These are phyloP conservation scores for Salix udensis DNA, from an alignment of 345 rosid genomes.

Conservation along the genomic window DNA sequence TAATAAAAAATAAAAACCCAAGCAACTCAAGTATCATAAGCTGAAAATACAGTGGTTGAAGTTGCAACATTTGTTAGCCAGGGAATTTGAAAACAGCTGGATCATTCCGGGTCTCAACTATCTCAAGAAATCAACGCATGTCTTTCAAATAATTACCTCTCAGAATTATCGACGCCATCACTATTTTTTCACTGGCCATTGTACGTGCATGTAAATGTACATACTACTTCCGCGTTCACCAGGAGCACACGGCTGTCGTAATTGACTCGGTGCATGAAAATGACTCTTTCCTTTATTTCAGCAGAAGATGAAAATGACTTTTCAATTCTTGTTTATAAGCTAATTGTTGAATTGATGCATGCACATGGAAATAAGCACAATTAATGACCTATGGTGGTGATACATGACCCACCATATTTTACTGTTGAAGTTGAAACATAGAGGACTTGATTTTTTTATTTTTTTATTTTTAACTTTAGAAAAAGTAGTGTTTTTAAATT, in stretches of 20 bases:
- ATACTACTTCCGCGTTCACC: neutral
- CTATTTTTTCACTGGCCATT: neutral
- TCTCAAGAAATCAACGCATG: neutral
- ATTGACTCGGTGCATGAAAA: neutral
- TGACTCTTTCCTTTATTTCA: neutral
- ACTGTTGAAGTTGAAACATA: neutral
- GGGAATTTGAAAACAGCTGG: conserved; percentile 4
- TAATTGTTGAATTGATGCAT: neutral
- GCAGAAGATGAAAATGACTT: neutral
- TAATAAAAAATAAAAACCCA: neutral
- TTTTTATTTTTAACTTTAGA: too few species aligned
- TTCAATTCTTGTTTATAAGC: neutral
- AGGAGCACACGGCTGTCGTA: neutral
- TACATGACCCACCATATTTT: neutral
- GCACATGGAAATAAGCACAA: neutral
- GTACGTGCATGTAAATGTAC: neutral
- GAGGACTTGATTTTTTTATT: too few species aligned
- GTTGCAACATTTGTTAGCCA: neutral
- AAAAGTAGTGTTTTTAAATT: too few species aligned
- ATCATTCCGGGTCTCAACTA: neutral
- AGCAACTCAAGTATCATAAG: neutral
- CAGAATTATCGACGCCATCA: neutral
- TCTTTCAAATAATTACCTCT: neutral
- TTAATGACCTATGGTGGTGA: neutral
- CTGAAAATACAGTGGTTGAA: neutral